Percentiles rank a stretch among this genome's conserved stretches.
Conservation (phyloP, 768 basidiomycete species). For the Tubosaeta sp. region DNA sequence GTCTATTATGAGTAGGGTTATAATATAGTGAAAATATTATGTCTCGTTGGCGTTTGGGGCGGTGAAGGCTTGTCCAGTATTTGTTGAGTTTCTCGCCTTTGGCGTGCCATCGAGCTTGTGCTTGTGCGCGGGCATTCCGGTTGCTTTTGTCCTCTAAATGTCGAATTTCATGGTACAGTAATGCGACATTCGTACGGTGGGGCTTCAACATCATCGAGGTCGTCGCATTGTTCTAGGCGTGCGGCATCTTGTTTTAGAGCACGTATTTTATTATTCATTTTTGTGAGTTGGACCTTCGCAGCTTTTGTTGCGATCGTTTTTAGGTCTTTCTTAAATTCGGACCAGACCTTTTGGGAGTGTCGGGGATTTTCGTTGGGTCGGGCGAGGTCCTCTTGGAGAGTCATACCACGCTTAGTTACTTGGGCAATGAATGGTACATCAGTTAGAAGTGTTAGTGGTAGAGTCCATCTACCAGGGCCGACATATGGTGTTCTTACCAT, state of each 20-base stretch:
- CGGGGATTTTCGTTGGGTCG: background rate
- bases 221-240: background rate
- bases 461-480: background rate
- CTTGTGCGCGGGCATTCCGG: background rate
- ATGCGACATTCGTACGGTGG: no score
- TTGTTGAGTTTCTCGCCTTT: conserved; percentile 7
- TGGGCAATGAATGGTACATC: background rate
- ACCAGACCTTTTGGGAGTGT: background rate
- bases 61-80: conserved; percentile 17
- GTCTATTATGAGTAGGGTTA: background rate
- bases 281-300: background rate
- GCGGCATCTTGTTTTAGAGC: background rate
- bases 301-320: background rate
- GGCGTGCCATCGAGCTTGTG: background rate
- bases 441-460: background rate
- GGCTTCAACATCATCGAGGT: no score
- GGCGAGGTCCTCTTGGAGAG: background rate
- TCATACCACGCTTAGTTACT: no score
- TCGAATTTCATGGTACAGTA: no score
- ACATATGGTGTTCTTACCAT: conserved; percentile 1
- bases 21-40: conserved; percentile 12
- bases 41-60: conserved; percentile 10
- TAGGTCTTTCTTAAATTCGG: background rate
- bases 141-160: background rate
- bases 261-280: background rate